These are phyloP conservation scores for Sonneratia alba DNA, from an alignment of 345 rosid species.

Conservation along the genomic window DNA sequence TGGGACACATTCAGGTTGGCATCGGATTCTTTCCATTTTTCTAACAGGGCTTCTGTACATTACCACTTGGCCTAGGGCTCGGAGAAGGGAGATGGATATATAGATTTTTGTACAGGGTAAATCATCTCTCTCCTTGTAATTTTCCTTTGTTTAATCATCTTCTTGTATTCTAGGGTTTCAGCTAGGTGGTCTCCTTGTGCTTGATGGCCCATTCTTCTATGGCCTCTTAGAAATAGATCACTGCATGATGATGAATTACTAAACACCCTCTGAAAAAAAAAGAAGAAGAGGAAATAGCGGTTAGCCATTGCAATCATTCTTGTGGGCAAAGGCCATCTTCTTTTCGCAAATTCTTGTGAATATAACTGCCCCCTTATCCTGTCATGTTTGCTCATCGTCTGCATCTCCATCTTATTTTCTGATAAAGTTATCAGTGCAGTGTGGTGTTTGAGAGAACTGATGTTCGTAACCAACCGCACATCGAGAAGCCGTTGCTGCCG, in stretches of 20 bases:
- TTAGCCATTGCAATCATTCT: constrained; percentile 23
- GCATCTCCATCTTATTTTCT: background rate
- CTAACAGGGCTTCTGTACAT: constrained; percentile 41
- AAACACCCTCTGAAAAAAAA: constrained; percentile 10
- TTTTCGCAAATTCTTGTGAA: background rate
- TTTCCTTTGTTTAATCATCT: constrained; percentile 10
- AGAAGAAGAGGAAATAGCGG: constrained; percentile 13
- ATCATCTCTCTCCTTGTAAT: constrained; percentile 9
- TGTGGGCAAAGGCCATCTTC: constrained; percentile 23
- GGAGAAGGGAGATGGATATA: constrained; percentile 38
- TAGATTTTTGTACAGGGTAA: constrained; percentile 56
- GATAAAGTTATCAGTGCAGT: too few relatives aligned
- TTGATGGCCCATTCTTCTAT: constrained; percentile 20
- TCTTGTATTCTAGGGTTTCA: constrained; percentile 16
- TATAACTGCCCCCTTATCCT: background rate
- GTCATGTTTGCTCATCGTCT: background rate
- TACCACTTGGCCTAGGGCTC: constrained; percentile 40
- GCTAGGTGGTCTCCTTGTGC: constrained; percentile 7
- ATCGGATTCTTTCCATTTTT: constrained; percentile 5
- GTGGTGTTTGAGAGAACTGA: background rate
- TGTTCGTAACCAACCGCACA: background rate
- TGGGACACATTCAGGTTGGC: background rate
- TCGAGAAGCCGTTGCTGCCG: too few relatives aligned
- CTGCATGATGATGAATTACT: constrained; percentile 42
- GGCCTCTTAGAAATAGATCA: constrained; percentile 31